Evolutionary conservation across 805 yeast species (phyloP).

Genomic region (Tetrapisispora fleetii): DNA sequence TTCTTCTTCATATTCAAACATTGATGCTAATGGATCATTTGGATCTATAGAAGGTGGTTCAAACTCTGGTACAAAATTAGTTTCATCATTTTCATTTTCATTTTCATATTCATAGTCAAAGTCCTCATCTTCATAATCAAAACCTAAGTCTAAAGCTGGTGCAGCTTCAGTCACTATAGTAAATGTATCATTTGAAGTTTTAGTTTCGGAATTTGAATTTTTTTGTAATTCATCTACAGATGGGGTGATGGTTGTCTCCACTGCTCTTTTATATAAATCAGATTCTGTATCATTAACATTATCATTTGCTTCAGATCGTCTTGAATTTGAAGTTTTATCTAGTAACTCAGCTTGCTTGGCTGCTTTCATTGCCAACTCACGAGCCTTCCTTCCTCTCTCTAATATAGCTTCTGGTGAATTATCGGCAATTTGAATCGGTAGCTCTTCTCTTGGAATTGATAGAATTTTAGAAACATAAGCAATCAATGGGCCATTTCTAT

Average conservation of each 20-base stretch:
- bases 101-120: too few relatives aligned
- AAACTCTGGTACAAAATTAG: constrained; percentile 15
- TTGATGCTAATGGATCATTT: constrained; percentile 27
- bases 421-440: constrained; percentile 47
- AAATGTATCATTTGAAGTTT: constrained; percentile 10
- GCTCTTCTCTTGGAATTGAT: constrained; percentile 71
- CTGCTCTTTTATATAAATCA: constrained; percentile 20
- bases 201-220: background rate
- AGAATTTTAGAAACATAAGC: constrained; percentile 87
- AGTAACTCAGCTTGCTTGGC: constrained; percentile 41
- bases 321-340: constrained; percentile 20
- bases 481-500: constrained; percentile 49
- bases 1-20: constrained; percentile 46
- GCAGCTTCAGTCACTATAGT: constrained; percentile 19
- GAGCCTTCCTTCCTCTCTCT: constrained; percentile 54
- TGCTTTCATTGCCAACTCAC: constrained; percentile 60
- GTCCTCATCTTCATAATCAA: constrained; percentile 16
- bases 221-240: constrained; percentile 6
- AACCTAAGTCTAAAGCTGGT: constrained; percentile 19
- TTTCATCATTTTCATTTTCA: constrained; percentile 6
- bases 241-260: constrained; percentile 22
- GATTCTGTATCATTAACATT: constrained; percentile 2
- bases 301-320: constrained; percentile 3
- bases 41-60: constrained; percentile 28
- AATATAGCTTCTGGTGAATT: constrained; percentile 46